Base-by-base conservation (phyloP, 495 filamentous ascomycete genomes). In the Cudoniella acicularis region DNA sequence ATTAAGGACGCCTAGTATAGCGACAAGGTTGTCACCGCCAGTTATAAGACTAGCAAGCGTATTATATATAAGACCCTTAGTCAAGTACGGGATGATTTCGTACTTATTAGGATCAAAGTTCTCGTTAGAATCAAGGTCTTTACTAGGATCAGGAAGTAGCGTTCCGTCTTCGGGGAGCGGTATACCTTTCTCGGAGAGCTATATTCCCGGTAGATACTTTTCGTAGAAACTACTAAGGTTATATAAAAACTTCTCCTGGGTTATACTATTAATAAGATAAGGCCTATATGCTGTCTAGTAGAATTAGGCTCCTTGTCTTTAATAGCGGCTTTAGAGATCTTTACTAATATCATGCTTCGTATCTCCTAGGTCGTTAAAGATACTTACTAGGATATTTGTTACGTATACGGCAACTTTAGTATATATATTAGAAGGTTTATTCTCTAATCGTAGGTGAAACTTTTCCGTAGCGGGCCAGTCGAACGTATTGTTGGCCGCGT, bases 171-270 rank as follows among this genome's bases (percentile, higher is more conserved):
- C 10, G 2, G 45, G 53, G 13, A 56, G 22, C 21, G 40, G 40
- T 47, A 22, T 56, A 1, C 41, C 53, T 16, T 48, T 56, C 53
- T 56, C 53, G 41, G 53, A 56, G 41, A 45, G 20, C 41, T 47
- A n/a, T 27, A 26, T 47, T 27, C 24, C 53, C 20, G 41, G 53
- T 47, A 26, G 21, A 56, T 56, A 21, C 41, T 56, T 47, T 47
- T 47, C 42, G 46, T 56, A 56, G 43, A 56, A 48, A 25, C 52
- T 55, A 26, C 30, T 56, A 47, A 30, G 43, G 41, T 48, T 56
- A 21, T 47, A 23, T 22, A 56, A 56, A 47, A 56, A 56, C 6
- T 30, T 26, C 13, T 26, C 53, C 36, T 54, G 22, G 52, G 30
- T 54, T 42, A 54, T 54, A n/a, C 10, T 21, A 42, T 42, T 42